phyloP scores from a whole-genome alignment of 2,329 filamentous ascomycete genomes.

The Dothiorella sarmentorum region DNA sequence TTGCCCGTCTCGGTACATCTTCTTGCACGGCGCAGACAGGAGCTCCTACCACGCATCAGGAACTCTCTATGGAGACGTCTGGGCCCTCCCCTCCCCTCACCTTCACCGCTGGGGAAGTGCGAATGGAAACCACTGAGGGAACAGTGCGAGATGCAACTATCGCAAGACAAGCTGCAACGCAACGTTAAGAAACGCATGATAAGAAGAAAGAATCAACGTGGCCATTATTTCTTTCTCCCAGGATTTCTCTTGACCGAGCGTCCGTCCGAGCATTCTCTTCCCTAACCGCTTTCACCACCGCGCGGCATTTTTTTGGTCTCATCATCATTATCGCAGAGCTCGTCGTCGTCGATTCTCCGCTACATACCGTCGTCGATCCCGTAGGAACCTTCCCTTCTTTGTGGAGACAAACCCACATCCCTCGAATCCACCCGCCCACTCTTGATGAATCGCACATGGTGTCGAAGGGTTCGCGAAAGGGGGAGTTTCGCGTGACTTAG shows the following conservation, averaged over 20 bases:
- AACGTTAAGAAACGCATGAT: not conserved
- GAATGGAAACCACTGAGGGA: not conserved
- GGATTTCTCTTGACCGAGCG: not conserved
- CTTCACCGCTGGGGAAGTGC: constrained; percentile 11
- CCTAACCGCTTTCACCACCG: not conserved
- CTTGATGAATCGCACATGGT: constrained; percentile 10
- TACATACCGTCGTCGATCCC: not conserved
- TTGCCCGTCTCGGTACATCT: not conserved
- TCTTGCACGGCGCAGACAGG: not conserved
- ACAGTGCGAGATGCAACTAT: not conserved
- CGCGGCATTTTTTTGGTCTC: constrained; percentile 9
- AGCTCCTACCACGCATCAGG: not conserved
- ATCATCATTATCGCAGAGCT: not conserved
- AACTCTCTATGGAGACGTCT: not conserved
- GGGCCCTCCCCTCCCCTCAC: not conserved
- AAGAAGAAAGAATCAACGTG: not conserved
- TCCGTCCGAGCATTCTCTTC: not conserved
- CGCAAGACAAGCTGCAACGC: not conserved
- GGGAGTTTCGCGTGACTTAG: not conserved
- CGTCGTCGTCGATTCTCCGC: not conserved
- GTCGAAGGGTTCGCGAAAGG: not conserved
- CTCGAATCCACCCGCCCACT: not conserved
- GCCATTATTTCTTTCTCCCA: not conserved
- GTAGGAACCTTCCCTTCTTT: not conserved
- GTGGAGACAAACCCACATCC: not conserved